phyloP scores from a whole-genome alignment of 2,329 filamentous ascomycete species.

The Cladophialophora psammophila region DNA sequence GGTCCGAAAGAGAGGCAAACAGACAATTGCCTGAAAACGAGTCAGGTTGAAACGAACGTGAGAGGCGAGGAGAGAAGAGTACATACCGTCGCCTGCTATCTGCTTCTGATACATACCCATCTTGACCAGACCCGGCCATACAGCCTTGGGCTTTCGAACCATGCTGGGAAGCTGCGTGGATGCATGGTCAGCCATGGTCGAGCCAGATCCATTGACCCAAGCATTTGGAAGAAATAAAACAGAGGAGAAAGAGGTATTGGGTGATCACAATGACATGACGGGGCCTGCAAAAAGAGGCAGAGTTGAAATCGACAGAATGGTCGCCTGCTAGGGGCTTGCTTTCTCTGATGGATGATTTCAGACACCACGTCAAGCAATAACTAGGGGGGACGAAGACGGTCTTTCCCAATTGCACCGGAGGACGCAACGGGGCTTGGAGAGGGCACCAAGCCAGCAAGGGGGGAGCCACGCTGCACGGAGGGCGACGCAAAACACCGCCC shows the following conservation, averaged over 20 bases:
- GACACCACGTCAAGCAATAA: conserved; percentile 24
- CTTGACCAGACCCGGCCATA: conserved; percentile 41
- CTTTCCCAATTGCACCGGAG: neutral
- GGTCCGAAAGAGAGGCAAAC: conserved; percentile 72
- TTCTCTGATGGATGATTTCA: conserved; percentile 21
- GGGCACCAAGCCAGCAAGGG: neutral
- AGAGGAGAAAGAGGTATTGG: conserved; percentile 9
- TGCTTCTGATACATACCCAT: conserved; percentile 39
- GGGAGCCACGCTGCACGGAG: neutral
- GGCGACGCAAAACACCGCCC: neutral
- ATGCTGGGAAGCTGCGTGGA: conserved; percentile 41
- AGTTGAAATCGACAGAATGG: conserved; percentile 28
- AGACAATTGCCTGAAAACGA: conserved; percentile 68
- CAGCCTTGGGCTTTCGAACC: conserved; percentile 41
- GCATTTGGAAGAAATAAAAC: conserved; percentile 31
- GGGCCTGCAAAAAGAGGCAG: conserved; percentile 24
- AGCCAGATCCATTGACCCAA: conserved; percentile 40
- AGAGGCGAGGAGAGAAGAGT: neutral
- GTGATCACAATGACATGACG: conserved; percentile 30
- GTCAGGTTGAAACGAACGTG: conserved; percentile 20
- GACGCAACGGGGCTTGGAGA: neutral
- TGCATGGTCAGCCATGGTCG: conserved; percentile 43
- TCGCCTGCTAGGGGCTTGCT: conserved; percentile 31
- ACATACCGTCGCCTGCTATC: conserved; percentile 40
- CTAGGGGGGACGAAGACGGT: conserved; percentile 1